Evolutionary conservation across 2,329 filamentous ascomycete genomes (phyloP).

Genomic region (Fusarium vanettenii): DNA sequence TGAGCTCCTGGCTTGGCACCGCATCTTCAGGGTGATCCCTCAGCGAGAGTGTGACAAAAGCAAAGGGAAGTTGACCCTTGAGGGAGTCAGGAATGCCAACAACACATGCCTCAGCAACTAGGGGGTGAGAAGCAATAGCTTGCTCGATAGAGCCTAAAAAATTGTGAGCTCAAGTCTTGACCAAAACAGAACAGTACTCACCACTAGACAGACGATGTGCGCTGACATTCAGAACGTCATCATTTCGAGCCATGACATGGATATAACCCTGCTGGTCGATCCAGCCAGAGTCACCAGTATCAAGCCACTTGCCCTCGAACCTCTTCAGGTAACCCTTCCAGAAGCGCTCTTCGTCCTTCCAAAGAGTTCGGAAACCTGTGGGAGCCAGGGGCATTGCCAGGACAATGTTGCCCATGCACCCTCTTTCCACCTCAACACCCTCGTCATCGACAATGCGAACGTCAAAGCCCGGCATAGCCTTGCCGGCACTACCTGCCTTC

Average conservation of each 20-base stretch:
- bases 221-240: slow-evolving; percentile 97
- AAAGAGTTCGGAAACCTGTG: slow-evolving; percentile 86
- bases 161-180: slow-evolving; percentile 8
- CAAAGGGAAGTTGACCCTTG: slow-evolving; percentile 93
- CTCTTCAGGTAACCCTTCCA: slow-evolving; percentile 86
- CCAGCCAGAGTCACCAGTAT: slow-evolving; percentile 91
- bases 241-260: slow-evolving; percentile 72
- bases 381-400: slow-evolving; percentile 85
- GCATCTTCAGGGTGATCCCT: slow-evolving; percentile 63
- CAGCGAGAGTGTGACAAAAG: slow-evolving; percentile 74
- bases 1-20: slow-evolving; percentile 58
- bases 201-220: slow-evolving; percentile 91
- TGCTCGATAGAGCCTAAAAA: slow-evolving; percentile 84
- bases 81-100: slow-evolving; percentile 86
- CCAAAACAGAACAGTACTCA: slow-evolving; percentile 52
- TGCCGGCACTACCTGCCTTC: slow-evolving; percentile 88
- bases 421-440: slow-evolving; percentile 76
- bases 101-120: slow-evolving; percentile 85
- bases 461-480: slow-evolving; percentile 92
- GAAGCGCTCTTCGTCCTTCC: slow-evolving; percentile 87
- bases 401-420: slow-evolving; percentile 92
- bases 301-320: slow-evolving; percentile 85
- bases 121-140: slow-evolving; percentile 83
- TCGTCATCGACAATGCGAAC: slow-evolving; percentile 85
- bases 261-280: slow-evolving; percentile 80